phyloP scores from a whole-genome alignment of 2,329 filamentous ascomycete species.

The Neonectria faginata region DNA sequence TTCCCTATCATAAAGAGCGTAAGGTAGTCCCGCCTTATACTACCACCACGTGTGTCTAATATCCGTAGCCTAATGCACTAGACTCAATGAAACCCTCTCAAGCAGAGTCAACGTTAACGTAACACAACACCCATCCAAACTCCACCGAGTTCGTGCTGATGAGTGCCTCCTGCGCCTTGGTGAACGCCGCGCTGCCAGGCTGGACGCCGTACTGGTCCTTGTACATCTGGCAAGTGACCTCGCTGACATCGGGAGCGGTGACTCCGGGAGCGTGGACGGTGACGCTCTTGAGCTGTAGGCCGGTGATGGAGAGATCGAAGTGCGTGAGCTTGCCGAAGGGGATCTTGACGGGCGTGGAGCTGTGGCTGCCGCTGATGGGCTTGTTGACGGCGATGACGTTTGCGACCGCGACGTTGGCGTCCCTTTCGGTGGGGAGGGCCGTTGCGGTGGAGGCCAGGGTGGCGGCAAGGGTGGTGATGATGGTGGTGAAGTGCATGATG shows the following conservation, averaged over 20 bases:
- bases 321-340: conserved; percentile 26
- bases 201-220: conserved; percentile 34
- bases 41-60: background rate
- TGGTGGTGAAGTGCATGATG: conserved; percentile 23
- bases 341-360: conserved; percentile 5
- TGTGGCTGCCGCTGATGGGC: background rate
- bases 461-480: conserved; percentile 14
- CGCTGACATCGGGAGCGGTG: conserved; percentile 8
- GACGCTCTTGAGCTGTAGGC: conserved; percentile 25
- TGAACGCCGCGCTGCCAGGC: conserved; percentile 34
- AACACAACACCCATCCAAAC: conserved; percentile 38
- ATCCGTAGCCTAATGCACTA: background rate
- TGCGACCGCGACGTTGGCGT: conserved; percentile 7
- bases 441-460: conserved; percentile 19
- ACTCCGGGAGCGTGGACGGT: conserved; percentile 16
- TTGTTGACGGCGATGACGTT: conserved; percentile 23
- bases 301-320: conserved; percentile 20
- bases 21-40: background rate
- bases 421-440: conserved; percentile 10
- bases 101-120: conserved; percentile 16
- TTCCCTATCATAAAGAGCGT: background rate
- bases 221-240: conserved; percentile 38
- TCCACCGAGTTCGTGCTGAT: conserved; percentile 34
- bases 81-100: background rate
- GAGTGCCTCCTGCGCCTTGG: conserved; percentile 2